These are phyloP conservation scores for Venturia carpophila DNA, from an alignment of 2,329 filamentous ascomycete species.

Conservation along the genomic window DNA sequence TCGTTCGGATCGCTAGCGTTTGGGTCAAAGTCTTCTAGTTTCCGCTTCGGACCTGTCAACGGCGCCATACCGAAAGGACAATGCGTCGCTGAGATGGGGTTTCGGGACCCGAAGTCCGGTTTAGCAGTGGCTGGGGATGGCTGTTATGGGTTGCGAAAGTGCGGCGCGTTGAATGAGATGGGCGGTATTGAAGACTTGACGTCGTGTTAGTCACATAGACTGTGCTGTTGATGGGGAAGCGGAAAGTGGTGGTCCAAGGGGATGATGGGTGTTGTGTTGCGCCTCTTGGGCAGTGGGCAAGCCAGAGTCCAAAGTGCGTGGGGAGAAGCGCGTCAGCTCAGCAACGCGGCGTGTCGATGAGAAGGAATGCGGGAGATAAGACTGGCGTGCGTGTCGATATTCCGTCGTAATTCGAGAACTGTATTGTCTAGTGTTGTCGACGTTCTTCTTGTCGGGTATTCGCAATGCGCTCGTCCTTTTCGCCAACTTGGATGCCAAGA, in stretches of 20 bases:
- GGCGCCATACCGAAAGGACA: slow-evolving; percentile 2
- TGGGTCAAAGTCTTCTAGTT: slow-evolving; percentile 29
- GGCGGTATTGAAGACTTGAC: not conserved
- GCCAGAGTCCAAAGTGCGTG: not conserved
- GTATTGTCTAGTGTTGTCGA: not conserved
- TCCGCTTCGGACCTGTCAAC: slow-evolving; percentile 2
- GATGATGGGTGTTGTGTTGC: slow-evolving; percentile 8
- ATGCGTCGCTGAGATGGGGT: not conserved
- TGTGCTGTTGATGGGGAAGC: not conserved
- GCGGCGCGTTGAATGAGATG: not conserved
- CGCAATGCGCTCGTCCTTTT: not conserved
- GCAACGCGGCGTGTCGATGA: not conserved
- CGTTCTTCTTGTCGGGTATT: not conserved
- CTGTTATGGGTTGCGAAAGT: not conserved
- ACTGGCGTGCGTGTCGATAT: not conserved
- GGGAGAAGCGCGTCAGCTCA: not conserved
- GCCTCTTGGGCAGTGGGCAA: not conserved
- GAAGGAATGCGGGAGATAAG: not conserved
- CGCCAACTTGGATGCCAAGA: not conserved
- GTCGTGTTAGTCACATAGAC: not conserved
- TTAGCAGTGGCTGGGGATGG: not conserved
- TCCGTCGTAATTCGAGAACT: not conserved
- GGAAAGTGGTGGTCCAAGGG: not conserved
- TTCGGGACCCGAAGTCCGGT: slow-evolving; percentile 9
- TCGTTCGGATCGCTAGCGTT: slow-evolving; percentile 33